Base-by-base conservation (phyloP, 2,329 filamentous ascomycete species). In the Amauroascus verrucosus region DNA sequence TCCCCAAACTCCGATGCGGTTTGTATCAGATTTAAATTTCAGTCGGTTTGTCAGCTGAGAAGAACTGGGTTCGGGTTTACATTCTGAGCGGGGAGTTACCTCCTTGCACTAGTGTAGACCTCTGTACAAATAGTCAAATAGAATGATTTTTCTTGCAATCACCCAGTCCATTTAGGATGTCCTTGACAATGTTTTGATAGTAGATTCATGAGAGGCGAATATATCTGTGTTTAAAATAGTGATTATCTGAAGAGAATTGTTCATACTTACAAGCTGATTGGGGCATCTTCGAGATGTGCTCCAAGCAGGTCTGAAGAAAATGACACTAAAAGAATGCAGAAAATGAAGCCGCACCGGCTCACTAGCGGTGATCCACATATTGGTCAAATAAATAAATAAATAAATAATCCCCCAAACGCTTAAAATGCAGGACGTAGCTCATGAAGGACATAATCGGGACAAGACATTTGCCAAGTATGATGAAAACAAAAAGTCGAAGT, bases 111-210 rank as follows among this genome's bases (percentile, higher is more conserved):
- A 18, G 8, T 22, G 6, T 38, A 38, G 9, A 6, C 44, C 33
- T 47, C 16, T 47, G 44, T 47, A 47, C 44, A 47, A n/a, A 18
- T 47, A 47, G 28, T 13, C 43, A 47, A 47, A 47, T 46, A 30
- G 43, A 46, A 20, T 45, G 1, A 18, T 47, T 18, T 37, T 37
- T 37, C 33, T 16, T 16, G 33, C 33, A 13, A 13, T 14, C 11
- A 6, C 11, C 9, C 11, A 37, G 33, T n/a, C n/a, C n/a, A n/a
- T n/a, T n/a, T n/a, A n/a, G n/a, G n/a, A n/a, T n/a, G n/a, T n/a
- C n/a, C n/a, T n/a, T n/a, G n/a, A n/a, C n/a, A n/a, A n/a, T n/a
- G n/a, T n/a, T n/a, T n/a, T n/a, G n/a, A n/a, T n/a, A n/a, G n/a
- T n/a, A n/a, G n/a, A n/a, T n/a, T n/a, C n/a, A n/a, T n/a, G n/a